Evolutionary conservation across 345 rosid genomes (phyloP), one percentile per base, ranked within the genome.

Genomic region (Boechera divaricarpa): DNA sequence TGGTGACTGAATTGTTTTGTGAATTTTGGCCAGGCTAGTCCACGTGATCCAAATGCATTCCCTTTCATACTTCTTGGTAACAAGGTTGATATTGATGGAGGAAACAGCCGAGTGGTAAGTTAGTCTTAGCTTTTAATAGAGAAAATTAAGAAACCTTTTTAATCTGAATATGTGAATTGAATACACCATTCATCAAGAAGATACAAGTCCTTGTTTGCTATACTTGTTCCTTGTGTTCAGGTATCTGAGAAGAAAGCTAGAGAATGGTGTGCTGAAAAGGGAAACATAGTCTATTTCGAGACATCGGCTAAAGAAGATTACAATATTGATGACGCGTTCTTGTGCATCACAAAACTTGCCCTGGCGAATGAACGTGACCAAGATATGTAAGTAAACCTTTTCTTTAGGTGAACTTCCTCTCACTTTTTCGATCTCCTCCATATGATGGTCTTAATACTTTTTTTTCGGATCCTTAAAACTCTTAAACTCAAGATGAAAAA

Each of bases 21-120:
- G 13, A 28, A 33, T 16, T 62, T 47, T 44, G 12, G 5, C 39
- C 80, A 94, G 98, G 98, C 98, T 53, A 92, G 84, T 63, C 98
- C 96, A 18, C 72, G 93, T 35, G 92, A 89, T 73, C 90, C 93
- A 47, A 86, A 74, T 79, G 74, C 80, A 0, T 94, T 94, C 64
- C 98, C 98, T 7, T 90, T 94, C 75, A 89, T 90, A 78, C 75
- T 94, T 70, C 95, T 94, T 42, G 98, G 98, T 79, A 94, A 94
- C 87, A 94, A 94, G 86, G 87, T 94, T 83, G 98, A 94, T 57
- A 87, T 94, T 48, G 98, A 94, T 88, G 98, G 98, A 69, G 98
- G 98, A 78, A 94, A 94, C 69, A 94, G 98, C 78, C 89, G 98
- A 79, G 98, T 92, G 95, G 98, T 94, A 84, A 85, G 89, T 45